A percentile compares a stretch with the other conserved stretches of the same genome.
These are phyloP conservation scores for Russula griseocarnosa DNA, from an alignment of 768 basidiomycete species.

Conservation along the genomic window DNA sequence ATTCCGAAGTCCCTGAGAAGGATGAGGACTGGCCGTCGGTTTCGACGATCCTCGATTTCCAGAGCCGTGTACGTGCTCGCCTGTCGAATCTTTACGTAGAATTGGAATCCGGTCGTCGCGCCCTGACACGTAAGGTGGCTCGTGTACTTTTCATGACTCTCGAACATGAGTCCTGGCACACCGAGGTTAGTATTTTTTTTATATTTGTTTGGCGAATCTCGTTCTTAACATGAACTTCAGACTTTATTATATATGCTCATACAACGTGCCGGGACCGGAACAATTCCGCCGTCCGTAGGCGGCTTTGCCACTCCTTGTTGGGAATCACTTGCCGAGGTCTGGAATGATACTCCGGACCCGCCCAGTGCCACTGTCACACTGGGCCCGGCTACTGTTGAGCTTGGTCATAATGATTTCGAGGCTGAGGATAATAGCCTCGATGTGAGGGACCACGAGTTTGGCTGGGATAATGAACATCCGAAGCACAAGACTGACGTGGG, in stretches of 20 bases:
- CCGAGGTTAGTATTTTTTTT: conserved; percentile 48
- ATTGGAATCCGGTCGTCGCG: conserved; percentile 48
- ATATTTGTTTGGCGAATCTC: neutral
- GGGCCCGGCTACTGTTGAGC: conserved; percentile 51
- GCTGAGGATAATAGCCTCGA: conserved; percentile 47
- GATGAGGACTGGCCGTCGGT: conserved; percentile 87
- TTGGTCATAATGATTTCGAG: conserved; percentile 87
- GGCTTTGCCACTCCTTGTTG: conserved; percentile 75
- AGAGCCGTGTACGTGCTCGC: conserved; percentile 70
- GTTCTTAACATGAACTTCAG: conserved; percentile 31
- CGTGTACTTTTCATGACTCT: conserved; percentile 86
- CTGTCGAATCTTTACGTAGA: conserved; percentile 70
- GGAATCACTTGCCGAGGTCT: conserved; percentile 46
- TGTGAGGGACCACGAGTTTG: conserved; percentile 63
- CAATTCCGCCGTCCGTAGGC: conserved; percentile 70
- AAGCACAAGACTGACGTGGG: conserved; percentile 54
- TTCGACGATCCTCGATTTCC: conserved; percentile 67
- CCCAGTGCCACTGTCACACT: conserved; percentile 47
- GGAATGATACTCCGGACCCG: conserved; percentile 48
- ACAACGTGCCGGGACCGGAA: conserved; percentile 73
- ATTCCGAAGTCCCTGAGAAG: conserved; percentile 78
- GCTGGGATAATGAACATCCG: conserved; percentile 95
- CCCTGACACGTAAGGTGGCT: conserved; percentile 60
- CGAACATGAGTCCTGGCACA: conserved; percentile 88
- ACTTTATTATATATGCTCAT: conserved; percentile 94